phyloP scores from a whole-genome alignment of 169 alveolate species.

The Sarcocystis neurona region DNA sequence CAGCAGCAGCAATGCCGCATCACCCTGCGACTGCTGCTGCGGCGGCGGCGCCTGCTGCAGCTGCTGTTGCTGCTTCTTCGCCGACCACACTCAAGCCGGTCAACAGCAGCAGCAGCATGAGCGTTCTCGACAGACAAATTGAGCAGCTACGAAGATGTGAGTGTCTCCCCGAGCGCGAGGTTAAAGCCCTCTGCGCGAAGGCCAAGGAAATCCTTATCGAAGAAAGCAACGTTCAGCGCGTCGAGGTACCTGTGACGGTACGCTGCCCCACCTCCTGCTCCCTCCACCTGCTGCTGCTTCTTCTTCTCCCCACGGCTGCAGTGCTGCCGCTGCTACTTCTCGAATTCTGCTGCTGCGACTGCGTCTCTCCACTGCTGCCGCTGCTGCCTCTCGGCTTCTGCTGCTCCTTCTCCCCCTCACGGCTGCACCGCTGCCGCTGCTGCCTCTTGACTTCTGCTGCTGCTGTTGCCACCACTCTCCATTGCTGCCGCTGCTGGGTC shows the following conservation, averaged over 20 bases:
- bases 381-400: neutral
- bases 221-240: conserved; percentile 95
- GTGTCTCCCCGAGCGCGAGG: conserved; percentile 94
- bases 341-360: neutral
- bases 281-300: neutral
- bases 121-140: conserved; percentile 89
- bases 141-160: conserved; percentile 92
- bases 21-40: too few species aligned
- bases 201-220: conserved; percentile 96
- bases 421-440: neutral
- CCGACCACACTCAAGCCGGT: too few species aligned
- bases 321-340: neutral
- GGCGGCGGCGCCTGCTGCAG: too few species aligned
- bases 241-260: conserved; percentile 97
- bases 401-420: neutral
- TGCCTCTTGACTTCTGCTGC: neutral
- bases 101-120: too few species aligned
- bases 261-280: neutral
- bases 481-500: neutral
- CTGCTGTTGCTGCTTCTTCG: too few species aligned
- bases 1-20: too few species aligned
- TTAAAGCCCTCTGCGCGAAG: conserved; percentile 92
- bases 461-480: neutral
- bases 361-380: neutral
- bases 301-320: neutral